These are phyloP conservation scores for Corynespora cassiicola DNA, from an alignment of 2,329 filamentous ascomycete species.

Conservation along the genomic window DNA sequence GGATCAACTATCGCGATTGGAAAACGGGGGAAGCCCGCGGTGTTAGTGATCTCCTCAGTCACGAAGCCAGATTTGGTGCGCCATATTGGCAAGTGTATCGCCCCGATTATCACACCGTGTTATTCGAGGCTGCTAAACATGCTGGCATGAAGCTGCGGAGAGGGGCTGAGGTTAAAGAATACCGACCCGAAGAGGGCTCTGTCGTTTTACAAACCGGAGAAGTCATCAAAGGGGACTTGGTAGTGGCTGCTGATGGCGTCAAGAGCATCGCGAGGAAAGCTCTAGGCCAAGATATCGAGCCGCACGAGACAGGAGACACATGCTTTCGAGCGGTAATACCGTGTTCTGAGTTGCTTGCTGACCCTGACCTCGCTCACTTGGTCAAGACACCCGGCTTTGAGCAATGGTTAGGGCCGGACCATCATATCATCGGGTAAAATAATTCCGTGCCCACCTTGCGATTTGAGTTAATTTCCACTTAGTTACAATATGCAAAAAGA, in stretches of 20 bases:
- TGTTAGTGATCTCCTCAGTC: background rate
- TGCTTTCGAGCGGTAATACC: conserved; percentile 4
- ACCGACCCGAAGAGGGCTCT: background rate
- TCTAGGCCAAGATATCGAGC: conserved; percentile 1
- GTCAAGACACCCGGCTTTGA: conserved; percentile 6
- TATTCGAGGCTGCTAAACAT: background rate
- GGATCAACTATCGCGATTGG: conserved; percentile 2
- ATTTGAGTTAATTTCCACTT: conserved; percentile 65
- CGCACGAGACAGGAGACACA: conserved; percentile 5
- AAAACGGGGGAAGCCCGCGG: conserved; percentile 1
- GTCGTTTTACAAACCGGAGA: conserved; percentile 1
- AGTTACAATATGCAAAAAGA: conserved; percentile 66
- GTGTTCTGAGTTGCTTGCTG: conserved; percentile 49
- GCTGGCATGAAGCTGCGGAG: background rate
- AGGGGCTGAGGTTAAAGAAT: background rate
- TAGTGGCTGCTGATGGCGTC: conserved; percentile 42
- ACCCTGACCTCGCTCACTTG: conserved; percentile 9
- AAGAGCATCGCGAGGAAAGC: conserved; percentile 37
- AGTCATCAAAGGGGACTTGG: conserved; percentile 1
- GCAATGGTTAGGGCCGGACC: conserved; percentile 41
- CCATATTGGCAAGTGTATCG: conserved; percentile 6
- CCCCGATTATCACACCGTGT: conserved; percentile 2
- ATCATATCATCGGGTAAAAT: conserved; percentile 55
- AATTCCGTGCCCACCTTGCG: conserved; percentile 39
- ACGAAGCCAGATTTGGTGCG: conserved; percentile 1